Percentiles rank a stretch among this genome's conserved stretches.
phyloP scores from a whole-genome alignment of 129 eudicot genomes.

The Ambrosia artemisiifolia region DNA sequence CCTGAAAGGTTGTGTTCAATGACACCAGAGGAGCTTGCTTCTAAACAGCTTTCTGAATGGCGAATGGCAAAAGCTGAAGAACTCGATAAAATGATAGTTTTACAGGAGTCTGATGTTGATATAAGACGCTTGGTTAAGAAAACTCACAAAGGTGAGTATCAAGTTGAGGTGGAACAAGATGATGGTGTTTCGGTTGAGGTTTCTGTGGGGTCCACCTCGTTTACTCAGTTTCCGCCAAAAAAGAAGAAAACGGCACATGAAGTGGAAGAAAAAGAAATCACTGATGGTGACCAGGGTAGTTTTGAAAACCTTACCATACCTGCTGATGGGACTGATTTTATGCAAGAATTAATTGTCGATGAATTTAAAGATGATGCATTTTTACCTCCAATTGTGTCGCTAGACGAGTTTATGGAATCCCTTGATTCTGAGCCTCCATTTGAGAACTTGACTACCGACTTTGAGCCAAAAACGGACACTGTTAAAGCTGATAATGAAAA shows the following conservation, averaged over 20 bases:
- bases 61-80: constrained; percentile 91
- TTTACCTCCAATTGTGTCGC: constrained; percentile 70
- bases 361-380: constrained; percentile 63
- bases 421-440: constrained; percentile 80
- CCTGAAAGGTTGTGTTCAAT: constrained; percentile 83
- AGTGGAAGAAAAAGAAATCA: constrained; percentile 16
- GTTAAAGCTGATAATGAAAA: constrained; percentile 23
- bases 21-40: constrained; percentile 96
- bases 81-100: constrained; percentile 71
- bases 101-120: constrained; percentile 71
- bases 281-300: constrained; percentile 25
- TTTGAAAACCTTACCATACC: constrained; percentile 56
- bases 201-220: constrained; percentile 41
- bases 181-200: constrained; percentile 61
- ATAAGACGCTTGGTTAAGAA: constrained; percentile 79
- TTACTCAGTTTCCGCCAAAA: constrained; percentile 28
- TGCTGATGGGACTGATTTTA: constrained; percentile 72
- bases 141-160: constrained; percentile 91
- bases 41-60: constrained; percentile 92
- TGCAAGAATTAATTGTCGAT: constrained; percentile 87
- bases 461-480: constrained; percentile 19
- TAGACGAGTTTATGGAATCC: constrained; percentile 88
- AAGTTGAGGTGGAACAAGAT: constrained; percentile 75
- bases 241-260: constrained; percentile 27
- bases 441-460: constrained; percentile 40